Evolutionary conservation across 345 rosid species (phyloP).

Genomic region (Dimocarpus longan): DNA sequence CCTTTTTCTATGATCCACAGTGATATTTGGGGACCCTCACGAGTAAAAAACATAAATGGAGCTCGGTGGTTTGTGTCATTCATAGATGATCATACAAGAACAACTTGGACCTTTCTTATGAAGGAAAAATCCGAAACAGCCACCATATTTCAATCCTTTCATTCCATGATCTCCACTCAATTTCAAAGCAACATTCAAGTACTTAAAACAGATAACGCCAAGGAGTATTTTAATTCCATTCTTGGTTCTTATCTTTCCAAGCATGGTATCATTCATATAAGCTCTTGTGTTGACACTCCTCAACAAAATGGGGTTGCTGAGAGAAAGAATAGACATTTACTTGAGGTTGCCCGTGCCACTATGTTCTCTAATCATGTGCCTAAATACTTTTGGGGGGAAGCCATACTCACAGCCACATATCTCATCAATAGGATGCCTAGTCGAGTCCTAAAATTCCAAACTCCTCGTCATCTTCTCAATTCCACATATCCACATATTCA

Average conservation of each 20-base stretch:
- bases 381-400: neutral
- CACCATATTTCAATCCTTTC: neutral
- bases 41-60: neutral
- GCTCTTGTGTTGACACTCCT: neutral
- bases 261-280: neutral
- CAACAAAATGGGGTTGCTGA: neutral
- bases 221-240: neutral
- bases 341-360: neutral
- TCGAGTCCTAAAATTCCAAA: neutral
- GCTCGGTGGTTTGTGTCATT: neutral
- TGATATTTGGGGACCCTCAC: neutral
- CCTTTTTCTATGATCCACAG: constrained; percentile 5
- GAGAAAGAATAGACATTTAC: neutral
- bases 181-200: neutral
- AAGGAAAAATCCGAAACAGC: neutral
- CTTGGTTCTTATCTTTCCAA: neutral
- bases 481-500: neutral
- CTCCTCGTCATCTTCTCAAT: neutral
- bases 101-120: neutral
- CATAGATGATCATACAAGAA: neutral
- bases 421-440: neutral
- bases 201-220: neutral
- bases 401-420: neutral
- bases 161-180: neutral
- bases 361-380: neutral